Conservation (phyloP, 2,329 filamentous ascomycete genomes). For the Colletotrichum australisinense region DNA sequence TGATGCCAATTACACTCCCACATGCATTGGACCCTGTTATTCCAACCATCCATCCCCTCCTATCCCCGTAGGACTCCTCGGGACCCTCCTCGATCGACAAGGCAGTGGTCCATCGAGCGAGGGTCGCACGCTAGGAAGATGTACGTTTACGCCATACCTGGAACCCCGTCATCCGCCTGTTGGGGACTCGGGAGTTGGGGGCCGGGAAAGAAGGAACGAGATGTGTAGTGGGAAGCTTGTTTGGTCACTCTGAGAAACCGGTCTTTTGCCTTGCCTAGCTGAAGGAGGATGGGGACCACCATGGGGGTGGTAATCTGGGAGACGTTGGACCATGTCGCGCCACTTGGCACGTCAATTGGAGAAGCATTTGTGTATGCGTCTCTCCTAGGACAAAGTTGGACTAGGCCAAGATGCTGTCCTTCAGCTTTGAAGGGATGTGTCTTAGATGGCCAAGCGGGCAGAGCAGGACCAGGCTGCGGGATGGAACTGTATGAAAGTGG, state of each 20-base stretch:
- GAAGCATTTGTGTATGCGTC: not conserved
- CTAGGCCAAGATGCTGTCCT: not conserved
- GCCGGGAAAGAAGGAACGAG: not conserved
- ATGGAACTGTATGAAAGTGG: slow-evolving; percentile 1
- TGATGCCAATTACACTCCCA: slow-evolving; percentile 26
- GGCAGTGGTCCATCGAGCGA: slow-evolving; percentile 28
- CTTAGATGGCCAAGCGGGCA: not conserved
- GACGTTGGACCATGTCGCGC: slow-evolving; percentile 6
- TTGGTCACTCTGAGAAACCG: not conserved
- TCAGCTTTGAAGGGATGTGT: not conserved
- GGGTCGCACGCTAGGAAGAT: slow-evolving; percentile 23
- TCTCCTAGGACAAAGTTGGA: not conserved
- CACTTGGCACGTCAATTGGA: not conserved
- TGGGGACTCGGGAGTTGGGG: not conserved
- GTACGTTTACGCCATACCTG: slow-evolving; percentile 34
- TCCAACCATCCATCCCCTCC: not conserved
- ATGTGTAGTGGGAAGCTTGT: not conserved
- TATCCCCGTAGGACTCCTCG: not conserved
- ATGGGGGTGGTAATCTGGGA: not conserved
- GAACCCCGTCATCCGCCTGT: not conserved
- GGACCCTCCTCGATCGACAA: slow-evolving; percentile 31
- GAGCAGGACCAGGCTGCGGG: not conserved
- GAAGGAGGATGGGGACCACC: not conserved
- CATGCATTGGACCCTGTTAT: slow-evolving; percentile 22
- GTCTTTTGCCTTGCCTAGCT: not conserved